A percentile compares a stretch with the other conserved stretches of the same genome.
phyloP scores from a whole-genome alignment of 1,139 yeast species.

The Debaryomyces udenii region DNA sequence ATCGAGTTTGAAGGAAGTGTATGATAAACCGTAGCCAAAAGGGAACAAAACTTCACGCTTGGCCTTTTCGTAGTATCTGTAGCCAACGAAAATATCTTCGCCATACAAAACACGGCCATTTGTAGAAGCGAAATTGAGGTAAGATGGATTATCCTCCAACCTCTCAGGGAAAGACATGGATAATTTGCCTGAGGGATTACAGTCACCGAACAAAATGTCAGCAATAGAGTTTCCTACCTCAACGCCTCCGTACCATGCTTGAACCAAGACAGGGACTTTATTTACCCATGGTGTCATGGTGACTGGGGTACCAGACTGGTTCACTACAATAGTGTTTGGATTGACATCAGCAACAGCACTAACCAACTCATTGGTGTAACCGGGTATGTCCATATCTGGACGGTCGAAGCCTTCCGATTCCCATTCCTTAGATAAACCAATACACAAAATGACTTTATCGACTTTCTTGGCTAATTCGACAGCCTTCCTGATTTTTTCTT shows the following conservation, averaged over 20 bases:
- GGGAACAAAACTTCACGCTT: constrained; percentile 24
- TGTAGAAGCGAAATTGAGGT: constrained; percentile 25
- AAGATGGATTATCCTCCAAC: constrained; percentile 27
- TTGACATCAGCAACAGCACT: constrained; percentile 49
- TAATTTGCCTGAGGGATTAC: constrained; percentile 30
- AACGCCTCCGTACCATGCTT: constrained; percentile 49
- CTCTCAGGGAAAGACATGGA: constrained; percentile 29
- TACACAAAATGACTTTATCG: constrained; percentile 46
- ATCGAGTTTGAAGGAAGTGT: constrained; percentile 22
- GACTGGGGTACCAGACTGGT: constrained; percentile 67
- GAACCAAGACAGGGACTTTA: constrained; percentile 50
- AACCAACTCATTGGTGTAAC: constrained; percentile 49
- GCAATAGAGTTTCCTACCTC: constrained; percentile 33
- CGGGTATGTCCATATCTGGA: constrained; percentile 46
- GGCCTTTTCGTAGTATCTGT: constrained; percentile 28
- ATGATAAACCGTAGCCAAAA: constrained; percentile 31
- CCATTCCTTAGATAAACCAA: constrained; percentile 43
- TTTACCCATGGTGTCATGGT: constrained; percentile 56
- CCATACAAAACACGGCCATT: constrained; percentile 30
- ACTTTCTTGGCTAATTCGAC: constrained; percentile 32
- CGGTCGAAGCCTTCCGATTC: constrained; percentile 43
- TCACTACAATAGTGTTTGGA: constrained; percentile 54
- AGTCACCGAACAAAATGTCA: constrained; percentile 33
- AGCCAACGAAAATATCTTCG: constrained; percentile 31
- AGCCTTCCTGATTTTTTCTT: constrained; percentile 30